These are phyloP conservation scores for Myxozyma nipponensis DNA, from an alignment of 805 yeast genomes.

Conservation along the genomic window DNA sequence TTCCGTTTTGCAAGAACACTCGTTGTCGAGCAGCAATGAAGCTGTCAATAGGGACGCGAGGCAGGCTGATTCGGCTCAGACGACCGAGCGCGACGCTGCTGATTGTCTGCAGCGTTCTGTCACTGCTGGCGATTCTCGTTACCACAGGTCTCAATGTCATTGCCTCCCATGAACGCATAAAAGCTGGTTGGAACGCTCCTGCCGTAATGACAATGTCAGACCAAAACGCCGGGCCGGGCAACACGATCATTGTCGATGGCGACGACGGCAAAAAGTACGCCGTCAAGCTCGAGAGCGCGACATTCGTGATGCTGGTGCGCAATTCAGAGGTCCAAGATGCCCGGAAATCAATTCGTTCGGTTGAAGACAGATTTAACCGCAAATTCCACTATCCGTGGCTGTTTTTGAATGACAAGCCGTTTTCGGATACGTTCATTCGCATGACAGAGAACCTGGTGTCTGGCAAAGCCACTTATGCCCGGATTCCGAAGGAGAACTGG, in stretches of 20 bases:
- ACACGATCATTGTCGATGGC: not conserved
- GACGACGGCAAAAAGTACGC: not conserved
- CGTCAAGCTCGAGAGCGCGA: constrained; percentile 45
- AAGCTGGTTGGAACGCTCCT: not conserved
- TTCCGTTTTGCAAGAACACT: too few species aligned
- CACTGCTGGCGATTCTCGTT: not conserved
- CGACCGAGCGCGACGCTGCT: too few species aligned
- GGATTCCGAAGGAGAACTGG: constrained; percentile 62
- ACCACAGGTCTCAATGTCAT: not conserved
- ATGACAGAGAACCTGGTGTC: constrained; percentile 50
- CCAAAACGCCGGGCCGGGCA: not conserved
- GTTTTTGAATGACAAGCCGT: constrained; percentile 65
- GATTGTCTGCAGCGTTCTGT: not conserved
- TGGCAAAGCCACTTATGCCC: constrained; percentile 61
- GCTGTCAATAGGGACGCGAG: too few species aligned
- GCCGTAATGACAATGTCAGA: not conserved
- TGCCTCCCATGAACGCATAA: not conserved
- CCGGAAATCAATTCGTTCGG: constrained; percentile 53
- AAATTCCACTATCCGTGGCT: constrained; percentile 72
- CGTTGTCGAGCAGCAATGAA: too few species aligned
- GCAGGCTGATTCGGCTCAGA: too few species aligned
- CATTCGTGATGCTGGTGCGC: constrained; percentile 66
- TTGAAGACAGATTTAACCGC: constrained; percentile 63
- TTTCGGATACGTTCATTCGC: constrained; percentile 51
- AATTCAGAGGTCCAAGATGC: constrained; percentile 59